A percentile compares a stretch with the other conserved stretches of the same genome.
phyloP scores from a whole-genome alignment of 352 stramenopile genomes.

The Globisporangium cylindrosporum region DNA sequence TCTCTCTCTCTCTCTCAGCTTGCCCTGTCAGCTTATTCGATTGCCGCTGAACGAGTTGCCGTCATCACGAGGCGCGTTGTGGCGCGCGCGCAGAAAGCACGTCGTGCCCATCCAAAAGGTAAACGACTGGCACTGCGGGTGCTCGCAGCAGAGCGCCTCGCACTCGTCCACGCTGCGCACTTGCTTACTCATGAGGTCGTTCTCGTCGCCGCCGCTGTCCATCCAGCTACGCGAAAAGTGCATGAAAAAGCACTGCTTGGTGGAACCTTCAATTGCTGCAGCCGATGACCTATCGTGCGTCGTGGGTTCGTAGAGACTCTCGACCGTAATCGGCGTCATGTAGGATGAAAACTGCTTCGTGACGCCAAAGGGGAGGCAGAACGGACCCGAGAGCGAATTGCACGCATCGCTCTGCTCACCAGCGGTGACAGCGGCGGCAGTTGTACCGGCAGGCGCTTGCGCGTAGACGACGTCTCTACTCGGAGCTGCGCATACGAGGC shows the following conservation, averaged over 20 bases:
- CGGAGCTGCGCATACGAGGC: background rate
- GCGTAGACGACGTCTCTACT: background rate
- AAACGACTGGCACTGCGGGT: constrained; percentile 59
- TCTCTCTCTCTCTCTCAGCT: background rate
- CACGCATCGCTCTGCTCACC: constrained; percentile 26
- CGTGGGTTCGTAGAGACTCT: constrained; percentile 18
- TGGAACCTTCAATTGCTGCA: background rate
- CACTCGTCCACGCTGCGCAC: constrained; percentile 61
- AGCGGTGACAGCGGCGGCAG: background rate
- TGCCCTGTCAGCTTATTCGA: constrained; percentile 24
- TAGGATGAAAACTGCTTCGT: constrained; percentile 40
- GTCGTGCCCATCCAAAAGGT: constrained; percentile 66
- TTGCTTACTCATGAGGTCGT: constrained; percentile 60
- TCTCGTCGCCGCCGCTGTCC: constrained; percentile 54
- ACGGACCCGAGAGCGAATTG: constrained; percentile 65
- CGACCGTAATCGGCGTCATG: constrained; percentile 55
- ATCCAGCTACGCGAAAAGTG: constrained; percentile 67
- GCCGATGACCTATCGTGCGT: background rate
- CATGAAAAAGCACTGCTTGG: constrained; percentile 65
- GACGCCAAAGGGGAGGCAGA: constrained; percentile 41
- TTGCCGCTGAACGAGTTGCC: constrained; percentile 60
- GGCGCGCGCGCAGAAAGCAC: constrained; percentile 61
- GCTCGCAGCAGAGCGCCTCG: constrained; percentile 58
- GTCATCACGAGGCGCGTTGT: constrained; percentile 37
- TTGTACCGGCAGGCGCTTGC: background rate